Base-by-base conservation (phyloP, 2,329 filamentous ascomycete species). In the Nemania diffusa region DNA sequence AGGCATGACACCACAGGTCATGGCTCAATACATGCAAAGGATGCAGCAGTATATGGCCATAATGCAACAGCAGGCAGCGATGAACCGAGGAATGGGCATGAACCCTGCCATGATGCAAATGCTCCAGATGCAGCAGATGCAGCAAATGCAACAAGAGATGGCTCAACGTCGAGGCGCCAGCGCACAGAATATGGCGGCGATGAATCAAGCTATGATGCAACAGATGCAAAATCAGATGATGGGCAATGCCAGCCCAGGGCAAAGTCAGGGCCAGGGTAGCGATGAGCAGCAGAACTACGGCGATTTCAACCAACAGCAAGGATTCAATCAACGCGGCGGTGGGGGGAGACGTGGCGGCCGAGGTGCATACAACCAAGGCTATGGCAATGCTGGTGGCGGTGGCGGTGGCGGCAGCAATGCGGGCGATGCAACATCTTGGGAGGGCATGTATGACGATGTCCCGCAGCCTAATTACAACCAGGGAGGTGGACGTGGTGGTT, bases 41-140 rank as follows among this genome's bases (percentile, higher is more conserved):
- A 98, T 99, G 95, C 96, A 99, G 80, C 93, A 97, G 78, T 97
- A 97, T 81, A 97, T 97, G 80, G 86, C 91, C 64, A 90, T 97
- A 87, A 96, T 97, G 93, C 94, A 97, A 80, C 92, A 95, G 75
- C 91, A 96, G 78, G 93, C 97, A 87, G 91, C 90, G 56, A 95
- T 95, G 90, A 94, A 88, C 85, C 83, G 91, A 73, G 82, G 88
- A 77, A 90, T 91, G 70, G 69, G 84, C 77, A 88, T 90, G 87
- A 94, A 92, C 79, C 91, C 91, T 42, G 87, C 88, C 50, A 92
- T 92, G 90, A 89, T 91, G 78, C 88, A 91, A 75, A 90, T 92
- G 89, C 86, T 90, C 82, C 90, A 92, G 71, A 91, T 93, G 88
- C 90, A 92, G 75, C 80, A 87, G 73, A 91, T 93, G 88, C 90